Percentiles rank a stretch among this genome's conserved stretches.
phyloP scores from a whole-genome alignment of 2,329 filamentous ascomycete genomes.

The Aspergillus pseudotamarii region DNA sequence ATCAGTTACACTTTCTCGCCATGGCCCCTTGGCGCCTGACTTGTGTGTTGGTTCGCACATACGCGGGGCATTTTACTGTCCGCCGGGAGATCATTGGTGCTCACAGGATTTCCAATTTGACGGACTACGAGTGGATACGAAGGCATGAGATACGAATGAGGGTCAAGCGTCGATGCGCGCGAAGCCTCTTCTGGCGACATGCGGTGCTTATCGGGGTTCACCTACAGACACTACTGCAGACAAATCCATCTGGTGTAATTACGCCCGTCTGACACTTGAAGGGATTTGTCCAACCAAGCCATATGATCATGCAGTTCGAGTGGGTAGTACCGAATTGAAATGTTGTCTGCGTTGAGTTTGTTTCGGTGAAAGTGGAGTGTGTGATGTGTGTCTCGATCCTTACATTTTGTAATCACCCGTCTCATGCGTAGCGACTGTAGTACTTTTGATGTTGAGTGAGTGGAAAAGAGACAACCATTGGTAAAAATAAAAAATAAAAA shows the following conservation, averaged over 20 bases:
- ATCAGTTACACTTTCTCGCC: neutral
- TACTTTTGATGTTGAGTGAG: neutral
- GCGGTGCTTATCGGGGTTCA: neutral
- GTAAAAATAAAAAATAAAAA: neutral
- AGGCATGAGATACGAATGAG: neutral
- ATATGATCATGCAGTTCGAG: neutral
- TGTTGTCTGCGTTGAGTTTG: neutral
- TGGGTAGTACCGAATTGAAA: neutral
- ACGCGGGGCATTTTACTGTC: neutral
- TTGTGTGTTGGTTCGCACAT: neutral
- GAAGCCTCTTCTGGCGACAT: neutral
- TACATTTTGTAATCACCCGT: neutral
- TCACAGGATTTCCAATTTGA: neutral
- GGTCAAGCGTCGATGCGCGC: neutral
- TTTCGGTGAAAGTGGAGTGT: neutral
- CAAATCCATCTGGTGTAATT: neutral
- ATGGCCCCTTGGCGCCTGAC: neutral
- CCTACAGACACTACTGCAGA: neutral
- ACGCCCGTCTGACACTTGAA: neutral
- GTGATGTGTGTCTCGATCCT: neutral
- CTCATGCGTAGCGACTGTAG: neutral
- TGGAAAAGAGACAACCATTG: no score
- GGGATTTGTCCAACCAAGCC: neutral
- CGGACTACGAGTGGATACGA: conserved; percentile 1
- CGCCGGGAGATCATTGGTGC: neutral